phyloP scores from a whole-genome alignment of 257 asterid species.

The Przewalskia tangutica region DNA sequence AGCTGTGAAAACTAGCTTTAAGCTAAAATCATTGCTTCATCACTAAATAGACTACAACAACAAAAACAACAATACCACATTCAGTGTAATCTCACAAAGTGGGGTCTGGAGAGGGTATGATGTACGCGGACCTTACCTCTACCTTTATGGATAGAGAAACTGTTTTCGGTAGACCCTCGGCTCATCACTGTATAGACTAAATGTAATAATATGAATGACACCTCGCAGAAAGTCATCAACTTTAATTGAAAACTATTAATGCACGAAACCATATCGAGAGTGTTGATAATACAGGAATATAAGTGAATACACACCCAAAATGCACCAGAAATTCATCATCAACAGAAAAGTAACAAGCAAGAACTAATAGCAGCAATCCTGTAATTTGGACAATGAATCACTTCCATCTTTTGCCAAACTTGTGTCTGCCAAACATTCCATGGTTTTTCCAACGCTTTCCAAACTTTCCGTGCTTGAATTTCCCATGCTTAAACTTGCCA shows the following conservation, averaged over 20 bases:
- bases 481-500: slow-evolving; percentile 66
- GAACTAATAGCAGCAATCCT: neutral
- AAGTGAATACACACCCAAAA: neutral
- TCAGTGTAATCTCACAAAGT: no score
- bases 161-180: no score
- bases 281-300: neutral
- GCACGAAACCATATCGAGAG: neutral
- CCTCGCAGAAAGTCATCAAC: neutral
- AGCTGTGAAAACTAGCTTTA: no score
- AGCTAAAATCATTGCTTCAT: no score
- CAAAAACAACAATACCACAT: no score
- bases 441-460: slow-evolving; percentile 14
- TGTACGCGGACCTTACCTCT: no score
- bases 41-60: neutral
- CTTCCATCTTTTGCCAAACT: slow-evolving; percentile 32
- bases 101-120: no score
- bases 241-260: neutral
- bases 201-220: neutral
- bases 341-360: neutral
- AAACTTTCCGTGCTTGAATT: slow-evolving; percentile 43
- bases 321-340: neutral
- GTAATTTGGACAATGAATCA: slow-evolving; percentile 12
- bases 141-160: no score
- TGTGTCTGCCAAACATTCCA: slow-evolving; percentile 53
- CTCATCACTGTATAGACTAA: no score